Percentiles rank a stretch among this genome's conserved stretches.
Evolutionary conservation across 2,329 filamentous ascomycete genomes (phyloP).

Genomic region (Alternaria sp.): DNA sequence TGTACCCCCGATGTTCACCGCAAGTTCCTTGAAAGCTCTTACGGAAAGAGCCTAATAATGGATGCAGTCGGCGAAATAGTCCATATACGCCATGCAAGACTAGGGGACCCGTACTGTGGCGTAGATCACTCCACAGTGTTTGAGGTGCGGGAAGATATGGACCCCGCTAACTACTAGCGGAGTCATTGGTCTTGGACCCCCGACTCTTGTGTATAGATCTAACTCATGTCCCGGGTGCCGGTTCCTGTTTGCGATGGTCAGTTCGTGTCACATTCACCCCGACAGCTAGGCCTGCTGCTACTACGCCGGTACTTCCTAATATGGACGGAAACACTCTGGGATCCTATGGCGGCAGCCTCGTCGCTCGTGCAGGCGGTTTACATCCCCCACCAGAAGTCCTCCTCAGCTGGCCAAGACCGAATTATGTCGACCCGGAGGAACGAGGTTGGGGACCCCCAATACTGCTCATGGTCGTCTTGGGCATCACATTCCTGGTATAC

Average conservation of each 20-base stretch:
- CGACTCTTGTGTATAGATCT: conserved; percentile 17
- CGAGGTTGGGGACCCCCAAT: conserved; percentile 53
- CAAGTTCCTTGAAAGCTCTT: not conserved
- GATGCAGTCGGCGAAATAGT: not conserved
- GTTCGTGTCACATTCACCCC: not conserved
- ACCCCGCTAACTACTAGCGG: conserved; percentile 15
- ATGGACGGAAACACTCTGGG: conserved; percentile 5
- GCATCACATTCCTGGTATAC: conserved; percentile 50
- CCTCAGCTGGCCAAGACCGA: conserved; percentile 55
- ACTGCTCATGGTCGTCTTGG: conserved; percentile 50
- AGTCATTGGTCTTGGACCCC: conserved; percentile 5
- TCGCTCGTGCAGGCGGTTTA: conserved; percentile 36
- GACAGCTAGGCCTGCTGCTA: not conserved
- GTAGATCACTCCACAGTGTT: conserved; percentile 8
- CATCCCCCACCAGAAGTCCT: conserved; percentile 51
- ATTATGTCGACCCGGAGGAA: conserved; percentile 55
- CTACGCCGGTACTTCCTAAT: conserved; percentile 4
- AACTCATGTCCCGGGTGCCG: not conserved
- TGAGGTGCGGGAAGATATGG: conserved; percentile 4
- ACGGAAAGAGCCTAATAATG: not conserved
- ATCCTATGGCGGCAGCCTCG: conserved; percentile 12
- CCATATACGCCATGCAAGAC: not conserved
- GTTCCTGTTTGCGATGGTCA: conserved; percentile 1
- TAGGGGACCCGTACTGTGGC: not conserved
- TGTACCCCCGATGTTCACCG: not conserved